Base-by-base conservation (phyloP, 1,139 yeast species). In the Kodamaea anthophila region DNA sequence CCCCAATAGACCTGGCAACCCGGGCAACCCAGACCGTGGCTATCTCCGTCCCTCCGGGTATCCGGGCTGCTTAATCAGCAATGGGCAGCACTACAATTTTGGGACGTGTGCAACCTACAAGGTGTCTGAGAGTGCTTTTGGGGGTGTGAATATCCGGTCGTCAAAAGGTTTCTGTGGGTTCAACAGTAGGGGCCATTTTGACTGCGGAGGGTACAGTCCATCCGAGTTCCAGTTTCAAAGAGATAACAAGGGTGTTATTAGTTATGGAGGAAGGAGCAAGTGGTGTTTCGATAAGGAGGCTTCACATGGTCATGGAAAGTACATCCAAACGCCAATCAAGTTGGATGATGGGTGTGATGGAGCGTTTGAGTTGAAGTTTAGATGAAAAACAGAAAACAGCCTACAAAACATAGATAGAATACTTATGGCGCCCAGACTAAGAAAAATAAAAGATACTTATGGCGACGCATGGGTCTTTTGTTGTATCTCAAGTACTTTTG, bases 61-160 rank as follows among this genome's bases (percentile, higher is more conserved):
- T 33, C 50, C 65, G 5, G 96, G 95, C 2, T 86, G 96, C 58
- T 60, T 88, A 34, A 88, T 87, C 44, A 74, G 82, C 38, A 83
- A 76, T 46, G 97, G 97, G 5, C 73, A 76, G 43, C 87, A 94
- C 88, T 85, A 80, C 56, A 56, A 70, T 5, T 67, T 75, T 21
- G 96, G 96, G 1, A 77, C 94, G 1, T 88, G 96, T 56, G 97
- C 96, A 3, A 77, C 82, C 3, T 86, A 68, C 56, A 64, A 66
- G 12, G 44, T 65, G 11, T 58, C 42, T 18, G 46, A 74, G 32
- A 73, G 79, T 21, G 70, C 73, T 20, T 78, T 74, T 53, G 94
- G 93, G 4, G 88, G 88, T n/a, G 69, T 74, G 44, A 70, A 75
- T 34, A 47, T 85, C 20, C 65, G 65, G 33, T 70, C 91, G 1